Evolutionary conservation across 2,329 filamentous ascomycete genomes (phyloP).

Genomic region (Albophoma yamanashiensis): DNA sequence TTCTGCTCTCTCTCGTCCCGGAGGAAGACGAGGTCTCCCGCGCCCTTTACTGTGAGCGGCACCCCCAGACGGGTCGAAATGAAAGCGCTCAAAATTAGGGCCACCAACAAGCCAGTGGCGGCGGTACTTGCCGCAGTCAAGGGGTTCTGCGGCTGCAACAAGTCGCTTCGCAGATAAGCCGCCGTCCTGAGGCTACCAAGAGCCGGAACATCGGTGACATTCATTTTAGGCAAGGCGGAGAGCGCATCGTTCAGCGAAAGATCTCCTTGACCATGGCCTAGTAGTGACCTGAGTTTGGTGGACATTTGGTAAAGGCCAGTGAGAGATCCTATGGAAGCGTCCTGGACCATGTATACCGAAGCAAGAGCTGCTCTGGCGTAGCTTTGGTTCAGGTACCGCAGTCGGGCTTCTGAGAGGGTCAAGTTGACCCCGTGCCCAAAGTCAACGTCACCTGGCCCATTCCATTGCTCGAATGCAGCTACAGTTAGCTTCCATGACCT

Average conservation of each 20-base stretch:
- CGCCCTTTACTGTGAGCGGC: constrained; percentile 39
- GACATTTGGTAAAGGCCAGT: constrained; percentile 50
- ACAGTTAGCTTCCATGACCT: constrained; percentile 53
- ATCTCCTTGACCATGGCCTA: constrained; percentile 48
- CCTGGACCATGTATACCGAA: constrained; percentile 55
- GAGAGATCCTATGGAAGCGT: constrained; percentile 46
- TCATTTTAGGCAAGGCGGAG: constrained; percentile 28
- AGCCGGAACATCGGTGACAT: constrained; percentile 15
- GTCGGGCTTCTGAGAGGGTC: constrained; percentile 50
- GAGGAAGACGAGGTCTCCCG: constrained; percentile 53
- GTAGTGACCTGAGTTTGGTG: constrained; percentile 39
- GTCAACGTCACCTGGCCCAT: constrained; percentile 61
- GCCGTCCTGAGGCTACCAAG: constrained; percentile 14
- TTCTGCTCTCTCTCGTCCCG: constrained; percentile 55
- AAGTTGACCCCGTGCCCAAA: constrained; percentile 47
- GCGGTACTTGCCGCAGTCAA: constrained; percentile 50
- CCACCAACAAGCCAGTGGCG: constrained; percentile 49
- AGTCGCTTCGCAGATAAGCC: constrained; percentile 24
- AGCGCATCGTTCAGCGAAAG: constrained; percentile 38
- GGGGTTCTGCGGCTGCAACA: constrained; percentile 49
- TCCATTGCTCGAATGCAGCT: constrained; percentile 58
- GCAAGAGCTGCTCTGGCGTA: constrained; percentile 61
- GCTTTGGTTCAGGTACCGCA: constrained; percentile 46
- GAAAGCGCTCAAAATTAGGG: constrained; percentile 50
- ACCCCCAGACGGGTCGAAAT: constrained; percentile 41